Conservation (phyloP, 2,329 filamentous ascomycete genomes). For the Alternaria hordeiaustralica region DNA sequence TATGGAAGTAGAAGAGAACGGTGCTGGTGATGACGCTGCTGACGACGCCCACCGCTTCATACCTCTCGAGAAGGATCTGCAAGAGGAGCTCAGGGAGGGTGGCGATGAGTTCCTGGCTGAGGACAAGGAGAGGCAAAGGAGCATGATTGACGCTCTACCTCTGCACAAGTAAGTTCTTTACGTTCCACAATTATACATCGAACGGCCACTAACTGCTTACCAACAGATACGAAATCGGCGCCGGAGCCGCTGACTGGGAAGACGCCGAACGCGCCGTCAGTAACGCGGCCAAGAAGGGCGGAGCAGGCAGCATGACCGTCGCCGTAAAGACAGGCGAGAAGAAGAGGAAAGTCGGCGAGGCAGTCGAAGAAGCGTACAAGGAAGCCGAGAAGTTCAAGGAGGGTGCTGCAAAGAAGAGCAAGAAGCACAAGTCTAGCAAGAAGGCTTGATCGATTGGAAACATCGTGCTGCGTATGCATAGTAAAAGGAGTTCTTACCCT, state of each 20-base stretch:
- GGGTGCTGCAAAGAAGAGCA: constrained; percentile 42
- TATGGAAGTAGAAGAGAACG: constrained; percentile 53
- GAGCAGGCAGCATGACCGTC: constrained; percentile 69
- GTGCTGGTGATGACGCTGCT: constrained; percentile 57
- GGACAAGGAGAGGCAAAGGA: constrained; percentile 79
- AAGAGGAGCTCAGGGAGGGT: constrained; percentile 84
- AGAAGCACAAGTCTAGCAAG: constrained; percentile 53
- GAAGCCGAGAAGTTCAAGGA: constrained; percentile 47
- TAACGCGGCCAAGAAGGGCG: constrained; percentile 54
- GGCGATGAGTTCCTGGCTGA: constrained; percentile 73
- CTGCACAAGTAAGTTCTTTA: constrained; percentile 73
- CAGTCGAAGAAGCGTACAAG: constrained; percentile 56
- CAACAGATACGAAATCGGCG: constrained; percentile 54
- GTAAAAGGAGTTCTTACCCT: background rate
- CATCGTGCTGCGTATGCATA: background rate
- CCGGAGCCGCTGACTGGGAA: constrained; percentile 61
- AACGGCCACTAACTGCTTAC: background rate
- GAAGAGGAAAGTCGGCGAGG: constrained; percentile 75
- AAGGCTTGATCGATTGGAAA: constrained; percentile 30
- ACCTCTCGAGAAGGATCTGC: constrained; percentile 72
- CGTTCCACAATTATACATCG: background rate
- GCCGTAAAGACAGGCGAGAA: constrained; percentile 79
- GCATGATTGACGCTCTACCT: constrained; percentile 88
- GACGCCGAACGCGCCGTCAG: constrained; percentile 76
- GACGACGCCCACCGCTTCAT: constrained; percentile 70